Conservation (phyloP, 345 rosid species). For the Acer saccharum region DNA sequence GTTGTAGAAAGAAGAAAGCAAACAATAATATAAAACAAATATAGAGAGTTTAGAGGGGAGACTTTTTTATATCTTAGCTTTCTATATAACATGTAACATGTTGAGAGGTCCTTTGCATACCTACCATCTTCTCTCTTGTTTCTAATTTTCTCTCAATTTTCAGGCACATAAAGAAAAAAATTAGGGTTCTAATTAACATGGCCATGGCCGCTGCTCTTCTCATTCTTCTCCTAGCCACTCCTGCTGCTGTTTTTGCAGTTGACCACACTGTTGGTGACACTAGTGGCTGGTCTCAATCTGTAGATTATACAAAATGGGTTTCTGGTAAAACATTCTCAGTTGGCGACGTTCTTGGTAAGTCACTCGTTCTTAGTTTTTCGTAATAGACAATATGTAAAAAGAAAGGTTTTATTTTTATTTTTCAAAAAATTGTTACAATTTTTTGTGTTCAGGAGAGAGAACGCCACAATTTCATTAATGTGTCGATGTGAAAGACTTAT, state of each 20-base stretch:
- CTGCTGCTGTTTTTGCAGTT: conserved; percentile 37
- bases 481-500: too few species aligned
- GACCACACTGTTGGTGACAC: conserved; percentile 42
- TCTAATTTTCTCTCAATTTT: background rate
- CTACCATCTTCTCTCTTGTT: conserved; percentile 7
- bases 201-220: conserved; percentile 33
- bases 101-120: background rate
- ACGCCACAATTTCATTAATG: too few species aligned
- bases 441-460: too few species aligned
- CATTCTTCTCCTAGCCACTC: conserved; percentile 33
- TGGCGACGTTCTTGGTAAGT: conserved; percentile 51
- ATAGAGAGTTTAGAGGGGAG: background rate
- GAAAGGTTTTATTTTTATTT: background rate
- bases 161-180: background rate
- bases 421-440: too few species aligned
- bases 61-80: background rate
- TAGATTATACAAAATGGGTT: conserved; percentile 36
- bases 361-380: too few species aligned
- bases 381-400: too few species aligned
- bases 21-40: conserved; percentile 1
- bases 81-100: conserved; percentile 21
- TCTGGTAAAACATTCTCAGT: conserved; percentile 41
- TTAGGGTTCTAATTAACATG: conserved; percentile 5
- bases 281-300: conserved; percentile 37
- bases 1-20: conserved; percentile 5